A percentile compares a stretch with the other conserved stretches of the same genome.
Conservation (phyloP, 202 grass and related monocot species). For the Saccharum hybrid region DNA sequence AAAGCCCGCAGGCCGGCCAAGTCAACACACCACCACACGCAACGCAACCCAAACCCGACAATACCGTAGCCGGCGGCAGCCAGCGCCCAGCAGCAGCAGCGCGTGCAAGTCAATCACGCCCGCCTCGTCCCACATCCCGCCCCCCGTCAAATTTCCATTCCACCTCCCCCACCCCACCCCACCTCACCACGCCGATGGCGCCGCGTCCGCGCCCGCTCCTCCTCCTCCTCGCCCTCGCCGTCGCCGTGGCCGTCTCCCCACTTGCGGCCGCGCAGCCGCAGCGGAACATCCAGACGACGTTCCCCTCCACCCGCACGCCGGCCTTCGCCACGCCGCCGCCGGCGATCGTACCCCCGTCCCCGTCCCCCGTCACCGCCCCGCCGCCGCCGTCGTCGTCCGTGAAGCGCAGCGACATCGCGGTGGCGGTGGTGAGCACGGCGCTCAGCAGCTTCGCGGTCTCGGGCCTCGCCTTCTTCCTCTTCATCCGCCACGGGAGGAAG, state of each 20-base stretch:
- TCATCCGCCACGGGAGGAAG: constrained; percentile 58
- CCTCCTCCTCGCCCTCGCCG: neutral
- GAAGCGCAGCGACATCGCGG: constrained; percentile 57
- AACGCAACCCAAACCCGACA: constrained; percentile 18
- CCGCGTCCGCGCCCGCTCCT: constrained; percentile 1
- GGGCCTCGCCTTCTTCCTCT: constrained; percentile 69
- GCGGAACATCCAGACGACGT: constrained; percentile 62
- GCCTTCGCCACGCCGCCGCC: constrained; percentile 54
- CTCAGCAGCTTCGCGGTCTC: constrained; percentile 81
- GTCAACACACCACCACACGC: constrained; percentile 31
- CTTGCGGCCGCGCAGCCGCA: constrained; percentile 46
- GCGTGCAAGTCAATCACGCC: constrained; percentile 33
- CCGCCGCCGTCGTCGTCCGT: constrained; percentile 16
- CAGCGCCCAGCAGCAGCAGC: neutral
- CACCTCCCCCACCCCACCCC: neutral
- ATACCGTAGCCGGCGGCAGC: no score
- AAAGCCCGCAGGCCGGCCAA: neutral
- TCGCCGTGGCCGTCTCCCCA: neutral
- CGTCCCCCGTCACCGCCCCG: neutral
- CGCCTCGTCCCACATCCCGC: neutral
- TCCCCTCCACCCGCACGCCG: constrained; percentile 64
- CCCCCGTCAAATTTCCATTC: constrained; percentile 4
- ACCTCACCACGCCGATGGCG: constrained; percentile 35
- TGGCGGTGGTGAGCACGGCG: constrained; percentile 76
- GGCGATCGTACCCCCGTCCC: constrained; percentile 27